phyloP scores from a whole-genome alignment of 345 rosid genomes.

The Eucalyptus regnans region DNA sequence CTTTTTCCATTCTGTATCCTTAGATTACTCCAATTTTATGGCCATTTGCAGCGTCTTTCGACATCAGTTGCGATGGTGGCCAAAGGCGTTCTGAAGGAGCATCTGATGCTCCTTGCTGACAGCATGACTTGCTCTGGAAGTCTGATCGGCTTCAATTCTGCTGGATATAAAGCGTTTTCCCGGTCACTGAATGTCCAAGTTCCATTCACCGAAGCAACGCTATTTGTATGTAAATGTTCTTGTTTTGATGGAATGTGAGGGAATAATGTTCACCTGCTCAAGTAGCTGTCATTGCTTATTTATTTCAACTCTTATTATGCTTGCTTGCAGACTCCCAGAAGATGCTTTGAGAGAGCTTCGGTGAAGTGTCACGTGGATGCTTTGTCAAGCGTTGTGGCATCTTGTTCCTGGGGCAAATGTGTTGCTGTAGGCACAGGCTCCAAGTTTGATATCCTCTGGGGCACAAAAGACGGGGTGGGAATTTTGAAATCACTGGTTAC shows the following conservation, averaged over 20 bases:
- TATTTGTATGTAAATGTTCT: slow-evolving; percentile 39
- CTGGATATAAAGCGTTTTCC: slow-evolving; percentile 69
- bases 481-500: not conserved
- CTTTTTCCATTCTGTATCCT: not conserved
- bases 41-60: slow-evolving; percentile 70
- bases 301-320: not conserved
- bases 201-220: slow-evolving; percentile 93
- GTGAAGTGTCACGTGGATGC: slow-evolving; percentile 71
- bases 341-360: slow-evolving; percentile 88
- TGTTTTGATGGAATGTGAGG: not conserved
- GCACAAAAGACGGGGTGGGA: slow-evolving; percentile 30
- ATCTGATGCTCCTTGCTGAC: slow-evolving; percentile 72
- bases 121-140: slow-evolving; percentile 87
- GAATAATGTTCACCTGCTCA: not conserved
- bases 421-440: slow-evolving; percentile 97
- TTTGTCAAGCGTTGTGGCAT: slow-evolving; percentile 73
- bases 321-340: slow-evolving; percentile 59
- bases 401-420: slow-evolving; percentile 91
- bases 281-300: not conserved
- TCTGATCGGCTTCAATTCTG: slow-evolving; percentile 81
- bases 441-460: slow-evolving; percentile 72
- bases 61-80: slow-evolving; percentile 73
- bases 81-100: slow-evolving; percentile 81
- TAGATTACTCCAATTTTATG: not conserved
- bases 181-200: slow-evolving; percentile 73